Base-by-base conservation (phyloP, 2,329 filamentous ascomycete genomes). In the Verticillium alfalfae region DNA sequence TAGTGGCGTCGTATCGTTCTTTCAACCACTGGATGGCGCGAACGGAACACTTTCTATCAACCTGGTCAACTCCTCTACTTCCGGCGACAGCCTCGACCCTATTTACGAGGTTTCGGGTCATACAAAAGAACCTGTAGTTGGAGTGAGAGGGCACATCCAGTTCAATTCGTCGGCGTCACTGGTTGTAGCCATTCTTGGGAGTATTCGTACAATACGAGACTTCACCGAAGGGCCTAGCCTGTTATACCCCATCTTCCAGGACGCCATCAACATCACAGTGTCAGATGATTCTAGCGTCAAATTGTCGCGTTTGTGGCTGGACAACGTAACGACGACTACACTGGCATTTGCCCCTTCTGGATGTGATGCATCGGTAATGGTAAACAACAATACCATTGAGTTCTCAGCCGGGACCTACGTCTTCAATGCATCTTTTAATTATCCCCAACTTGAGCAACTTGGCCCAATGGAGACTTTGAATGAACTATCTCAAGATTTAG, bases 191-290 rank as follows among this genome's bases (percentile, higher is more conserved):
- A 85, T 89, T 9, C 70, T 89, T 8, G 87, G 87, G 1, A 87
- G 85, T 68, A 81, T 88, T 37, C 77, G 86, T 10, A 86, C 81
- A 1, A 87, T 89, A 64, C 80, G 87, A 45, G 85, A 89, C 66
- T 87, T 84, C 65, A 81, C 81, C 1, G 86, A 88, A 70, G 86
- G 86, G 0, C 79, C 80, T 1, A 82, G 80, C 58, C 70, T 81
- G 4, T 73, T 88, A 6, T 73, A 74, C 22, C 78, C 82, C 0
- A 68, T 75, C 15, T 82, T 88, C 12, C 86, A 89, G 65, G 75
- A 84, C 67, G 81, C 80, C 0, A 76, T 85, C 55, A 71, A 77
- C 0, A 76, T 81, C 62, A 72, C 73, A 0, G 63, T 68, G 8
- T 68, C 73, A 5, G 70, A 74, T 1, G 71, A 74, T 13, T 80